Conservation (phyloP, 257 asterid species). For the Parsonsia alboflavescens region DNA sequence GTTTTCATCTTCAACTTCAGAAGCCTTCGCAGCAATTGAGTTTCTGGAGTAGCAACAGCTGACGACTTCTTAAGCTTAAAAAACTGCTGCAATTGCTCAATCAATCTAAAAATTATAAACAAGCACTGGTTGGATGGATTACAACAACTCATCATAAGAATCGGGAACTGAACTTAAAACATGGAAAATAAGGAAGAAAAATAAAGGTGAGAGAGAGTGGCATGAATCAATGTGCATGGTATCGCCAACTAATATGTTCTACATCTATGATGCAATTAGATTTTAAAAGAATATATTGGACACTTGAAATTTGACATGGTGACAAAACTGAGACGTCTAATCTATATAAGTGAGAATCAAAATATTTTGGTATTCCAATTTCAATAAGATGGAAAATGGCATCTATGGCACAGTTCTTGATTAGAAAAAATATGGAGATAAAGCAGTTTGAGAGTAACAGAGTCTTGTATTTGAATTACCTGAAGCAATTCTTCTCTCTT, state of each 20-base stretch:
- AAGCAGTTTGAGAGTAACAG: not conserved
- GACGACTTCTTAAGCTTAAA: slow-evolving; percentile 59
- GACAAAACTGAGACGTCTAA: not conserved
- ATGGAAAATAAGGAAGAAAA: too few relatives aligned
- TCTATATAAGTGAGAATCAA: not conserved
- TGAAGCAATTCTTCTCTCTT: slow-evolving; percentile 84
- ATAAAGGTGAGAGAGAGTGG: not conserved
- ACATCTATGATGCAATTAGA: not conserved
- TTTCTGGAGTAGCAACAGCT: slow-evolving; percentile 16
- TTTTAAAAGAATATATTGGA: not conserved
- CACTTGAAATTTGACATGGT: not conserved
- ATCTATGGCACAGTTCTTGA: not conserved
- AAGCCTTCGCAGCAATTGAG: slow-evolving; percentile 18
- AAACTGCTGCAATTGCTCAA: slow-evolving; percentile 83
- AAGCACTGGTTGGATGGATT: slow-evolving; percentile 83
- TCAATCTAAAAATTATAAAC: slow-evolving; percentile 85
- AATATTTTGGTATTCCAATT: not conserved
- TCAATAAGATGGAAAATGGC: not conserved
- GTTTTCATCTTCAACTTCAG: slow-evolving; percentile 48
- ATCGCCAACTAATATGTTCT: not conserved
- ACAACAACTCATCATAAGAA: slow-evolving; percentile 39
- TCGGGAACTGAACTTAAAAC: not conserved
- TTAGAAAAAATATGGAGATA: not conserved
- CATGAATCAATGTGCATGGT: not conserved
- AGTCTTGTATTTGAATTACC: slow-evolving; percentile 39